Base-by-base conservation (phyloP, 2,329 filamentous ascomycete genomes). In the Cladosporium sp. region DNA sequence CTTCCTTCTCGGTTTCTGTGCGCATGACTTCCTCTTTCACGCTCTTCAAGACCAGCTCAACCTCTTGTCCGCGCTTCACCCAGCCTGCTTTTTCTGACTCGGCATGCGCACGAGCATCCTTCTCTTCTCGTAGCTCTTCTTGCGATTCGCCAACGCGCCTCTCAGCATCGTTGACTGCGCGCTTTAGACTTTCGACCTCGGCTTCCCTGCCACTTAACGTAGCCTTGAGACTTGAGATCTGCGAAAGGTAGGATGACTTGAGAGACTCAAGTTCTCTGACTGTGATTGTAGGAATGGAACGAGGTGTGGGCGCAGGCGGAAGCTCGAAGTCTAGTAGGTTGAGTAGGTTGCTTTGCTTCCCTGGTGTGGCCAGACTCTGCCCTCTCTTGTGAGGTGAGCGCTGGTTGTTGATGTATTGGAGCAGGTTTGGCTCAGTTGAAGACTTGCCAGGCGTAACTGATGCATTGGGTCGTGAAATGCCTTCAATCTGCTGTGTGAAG, bases 181-280 rank as follows among this genome's bases (percentile, higher is more conserved):
- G 88, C 77, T 97, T 97, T 66, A 98, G 85, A 38, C 91, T 94
- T 60, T 89, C 85, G 41, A 95, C 92, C 77, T 98, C 93, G 6
- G 94, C 94, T 76, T 98, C 94, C 74, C 95, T 96, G 59, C 95
- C 95, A 73, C 90, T 93, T 11, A 99, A 83, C 11, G 92, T 94
- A 3, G 95, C 95, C 75, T 92, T 95, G 21, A 99, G 86, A n/a
- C 91, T 92, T 68, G 92, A 96, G 67, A 99, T 96, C 76, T 98
- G 92, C 0, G 93, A 96, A 61, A 96, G 85, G 73, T 96, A 96
- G 28, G 86, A 87, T 0, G 93, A 97, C 78, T 98, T 98, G 67
- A 98, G 84, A 15, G 91, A 92, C 76, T 99, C 95, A 2, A 98
- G 84, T 80, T 99, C 95, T 38, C 95, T 88, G 1, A 95, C 92